Conservation (phyloP, 371 early-diverging fungal species). For the Apophysomyces variabilis region DNA sequence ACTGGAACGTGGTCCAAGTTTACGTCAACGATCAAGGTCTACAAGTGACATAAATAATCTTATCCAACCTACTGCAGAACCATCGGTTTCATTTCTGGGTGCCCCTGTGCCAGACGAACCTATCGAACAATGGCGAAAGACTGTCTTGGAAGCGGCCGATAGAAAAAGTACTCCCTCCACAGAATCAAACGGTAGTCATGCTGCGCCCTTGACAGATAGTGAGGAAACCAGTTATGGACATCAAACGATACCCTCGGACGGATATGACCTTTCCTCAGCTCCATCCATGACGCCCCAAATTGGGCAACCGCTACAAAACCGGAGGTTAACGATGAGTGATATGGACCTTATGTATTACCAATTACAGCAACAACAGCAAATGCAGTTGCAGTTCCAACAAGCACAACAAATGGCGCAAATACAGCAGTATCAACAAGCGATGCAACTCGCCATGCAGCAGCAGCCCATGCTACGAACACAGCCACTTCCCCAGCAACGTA, state of each 20-base stretch:
- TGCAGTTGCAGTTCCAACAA: slow-evolving; percentile 34
- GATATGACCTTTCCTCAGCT: neutral
- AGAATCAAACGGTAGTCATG: neutral
- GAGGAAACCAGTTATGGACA: neutral
- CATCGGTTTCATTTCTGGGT: neutral
- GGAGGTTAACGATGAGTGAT: slow-evolving; percentile 38
- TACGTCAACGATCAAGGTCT: slow-evolving; percentile 32
- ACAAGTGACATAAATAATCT: slow-evolving; percentile 12
- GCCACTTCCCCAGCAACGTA: slow-evolving; percentile 13
- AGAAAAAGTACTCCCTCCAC: slow-evolving; percentile 19
- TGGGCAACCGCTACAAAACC: slow-evolving; percentile 15
- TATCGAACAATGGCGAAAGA: slow-evolving; percentile 43
- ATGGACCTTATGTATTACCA: slow-evolving; percentile 39
- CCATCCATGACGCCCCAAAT: neutral
- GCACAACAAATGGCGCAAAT: slow-evolving; percentile 25
- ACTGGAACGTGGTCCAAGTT: slow-evolving; percentile 30
- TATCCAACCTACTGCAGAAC: neutral
- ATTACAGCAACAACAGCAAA: slow-evolving; percentile 31
- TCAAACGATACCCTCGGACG: slow-evolving; percentile 7
- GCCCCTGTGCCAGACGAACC: slow-evolving; percentile 9
- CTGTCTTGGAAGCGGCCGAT: slow-evolving; percentile 36
- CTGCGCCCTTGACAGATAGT: neutral
- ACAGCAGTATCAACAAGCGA: slow-evolving; percentile 37
- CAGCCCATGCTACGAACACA: slow-evolving; percentile 21
- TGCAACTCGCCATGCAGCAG: slow-evolving; percentile 29